Base-by-base conservation (phyloP, 1,139 yeast genomes). In the Kluyveromyces sp. region DNA sequence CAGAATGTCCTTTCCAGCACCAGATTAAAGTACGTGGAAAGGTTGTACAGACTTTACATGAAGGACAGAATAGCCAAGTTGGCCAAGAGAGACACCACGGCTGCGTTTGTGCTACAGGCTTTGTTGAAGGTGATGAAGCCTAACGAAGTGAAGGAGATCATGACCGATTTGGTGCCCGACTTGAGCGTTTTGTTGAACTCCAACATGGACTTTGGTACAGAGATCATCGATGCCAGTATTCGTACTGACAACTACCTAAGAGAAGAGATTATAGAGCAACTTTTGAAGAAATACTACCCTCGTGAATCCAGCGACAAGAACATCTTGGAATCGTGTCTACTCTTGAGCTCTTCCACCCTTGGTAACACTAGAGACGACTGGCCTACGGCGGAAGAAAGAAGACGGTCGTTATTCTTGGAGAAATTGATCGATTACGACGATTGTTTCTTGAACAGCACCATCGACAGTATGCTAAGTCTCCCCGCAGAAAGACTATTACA, bases 341-440 rank as follows among this genome's bases (percentile, higher is more conserved):
- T 76, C 57, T 68, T 87, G 50, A 72, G 80, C 3, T 68, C 76
- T 1, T 85, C 95, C 0, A 87, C 95, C 1, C 68, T 86, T 49
- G 94, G 94, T 31, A 84, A 85, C 62, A 83, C 88, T 2, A 75
- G 78, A 54, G 95, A 81, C 55, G 95, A 87, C 62, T 85, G 95
- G 95, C 95, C 95, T 41, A 85, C 95, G 1, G 85, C 92, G 0
- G 92, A 84, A 57, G 95, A 87, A 63, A 79, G 95, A 72, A 81
- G 92, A 68, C 73, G 94, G 52, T 73, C 95, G 0, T 61, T 86
- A 32, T 82, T 88, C 56, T 68, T 85, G 50, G 92, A 87, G 59
- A 78, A 81, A 53, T 68, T 88, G 48, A 77, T 83, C 66, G 78
- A 75, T 35, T 84, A 78, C 57, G 92, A 86, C 55, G 72, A 71